A percentile compares a stretch with the other conserved stretches of the same genome.
Conservation (phyloP, 2,329 filamentous ascomycete species). For the Rutstroemia sydowiana region DNA sequence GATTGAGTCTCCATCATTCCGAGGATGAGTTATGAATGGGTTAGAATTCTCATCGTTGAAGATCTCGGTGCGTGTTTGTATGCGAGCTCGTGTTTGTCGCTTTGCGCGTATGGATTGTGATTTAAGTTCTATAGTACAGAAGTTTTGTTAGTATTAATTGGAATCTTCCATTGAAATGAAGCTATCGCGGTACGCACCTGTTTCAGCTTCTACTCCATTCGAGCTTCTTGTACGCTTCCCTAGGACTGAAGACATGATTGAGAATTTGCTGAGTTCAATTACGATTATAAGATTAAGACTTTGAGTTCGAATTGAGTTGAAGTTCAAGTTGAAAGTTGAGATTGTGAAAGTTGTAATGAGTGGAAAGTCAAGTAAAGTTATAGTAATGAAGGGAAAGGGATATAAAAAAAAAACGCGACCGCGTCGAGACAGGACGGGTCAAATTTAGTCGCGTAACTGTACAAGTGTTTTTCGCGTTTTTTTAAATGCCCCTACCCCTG, state of each 20-base stretch:
- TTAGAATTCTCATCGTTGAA: conserved; percentile 64
- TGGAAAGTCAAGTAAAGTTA: not conserved
- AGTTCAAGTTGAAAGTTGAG: not conserved
- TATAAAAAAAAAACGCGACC: not conserved
- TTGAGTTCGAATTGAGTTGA: not conserved
- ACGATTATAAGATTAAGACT: not conserved
- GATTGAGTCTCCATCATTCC: conserved; percentile 33
- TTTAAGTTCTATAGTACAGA: conserved; percentile 21
- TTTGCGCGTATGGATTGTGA: conserved; percentile 33
- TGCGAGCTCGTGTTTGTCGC: conserved; percentile 35
- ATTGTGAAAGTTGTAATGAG: conserved; percentile 4
- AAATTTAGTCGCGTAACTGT: too few species aligned
- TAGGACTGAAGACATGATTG: conserved; percentile 33
- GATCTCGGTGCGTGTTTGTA: conserved; percentile 32
- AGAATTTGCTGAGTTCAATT: conserved; percentile 8
- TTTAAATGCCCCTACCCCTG: not conserved
- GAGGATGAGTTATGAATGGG: conserved; percentile 38
- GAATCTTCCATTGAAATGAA: conserved; percentile 3
- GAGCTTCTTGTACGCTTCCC: conserved; percentile 41
- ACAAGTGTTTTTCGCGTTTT: not conserved
- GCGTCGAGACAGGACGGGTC: not conserved
- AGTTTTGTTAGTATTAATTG: conserved; percentile 13
- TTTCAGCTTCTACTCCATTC: too few species aligned
- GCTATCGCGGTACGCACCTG: conserved; percentile 29
- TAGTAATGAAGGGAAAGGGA: not conserved